Base-by-base conservation (phyloP, 1,139 yeast genomes). In the Lodderomyces orthopsilosis region DNA sequence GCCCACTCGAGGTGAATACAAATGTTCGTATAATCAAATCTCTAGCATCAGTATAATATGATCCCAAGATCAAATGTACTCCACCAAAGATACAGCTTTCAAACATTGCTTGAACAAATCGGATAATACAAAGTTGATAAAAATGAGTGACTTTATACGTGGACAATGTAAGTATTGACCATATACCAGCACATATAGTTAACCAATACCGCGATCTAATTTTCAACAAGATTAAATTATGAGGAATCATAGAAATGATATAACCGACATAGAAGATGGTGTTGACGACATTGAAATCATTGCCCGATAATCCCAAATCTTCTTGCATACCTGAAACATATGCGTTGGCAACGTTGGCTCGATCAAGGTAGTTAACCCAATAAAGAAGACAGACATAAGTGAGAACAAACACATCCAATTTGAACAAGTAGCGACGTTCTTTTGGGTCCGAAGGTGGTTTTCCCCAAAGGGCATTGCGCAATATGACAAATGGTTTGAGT, bases 291-390 rank as follows among this genome's bases (percentile, higher is more conserved):
- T 78, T 79, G 45, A 63, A 63, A 39, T 69, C 65, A 49, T 79
- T 66, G 13, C 81, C 81, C 12, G 59, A 51, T 69, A 82, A 66
- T 2, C 65, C 56, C 40, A 81, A 52, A 39, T 74, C 81, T 42
- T 77, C 77, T 51, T 74, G 70, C 80, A 81, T 74, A 4, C 85
- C 86, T 2, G 80, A 71, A 18, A 80, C 82, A 55, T 79, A 81
- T 1, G 86, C 85, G 51, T 77, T 77, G 30, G 74, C 60, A 30
- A 80, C 52, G 51, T 77, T 77, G 17, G 74, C 59, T 44, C 77
- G 57, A 53, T 77, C 81, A 24, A 75, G 57, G 51, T 65, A 69
- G 44, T 70, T 68, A 44, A 66, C 58, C 83, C 83, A 80, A 52
- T 79, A 80, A 32, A 74, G 66, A 38, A 79, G 60, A 51, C 83